Conservation (phyloP, 169 alveolate genomes). For the Plasmodium gallinaceum region DNA sequence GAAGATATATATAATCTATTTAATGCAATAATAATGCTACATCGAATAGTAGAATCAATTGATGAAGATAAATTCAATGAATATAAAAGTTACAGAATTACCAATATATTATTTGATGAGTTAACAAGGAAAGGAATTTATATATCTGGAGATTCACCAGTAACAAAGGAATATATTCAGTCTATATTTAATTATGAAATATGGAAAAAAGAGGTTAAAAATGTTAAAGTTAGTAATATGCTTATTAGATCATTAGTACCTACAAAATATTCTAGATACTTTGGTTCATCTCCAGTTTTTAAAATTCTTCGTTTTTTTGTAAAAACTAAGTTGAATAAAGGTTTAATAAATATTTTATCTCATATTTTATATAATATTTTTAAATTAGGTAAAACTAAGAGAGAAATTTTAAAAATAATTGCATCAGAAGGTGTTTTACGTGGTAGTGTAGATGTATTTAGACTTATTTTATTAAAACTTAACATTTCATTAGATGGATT, state of each 20-base stretch:
- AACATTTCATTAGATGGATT: conserved; percentile 47
- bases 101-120: conserved; percentile 61
- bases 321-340: conserved; percentile 20
- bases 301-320: conserved; percentile 29
- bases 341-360: conserved; percentile 32
- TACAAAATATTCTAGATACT: conserved; percentile 24
- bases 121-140: conserved; percentile 30
- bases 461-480: conserved; percentile 41
- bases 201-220: conserved; percentile 59
- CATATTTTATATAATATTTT: conserved; percentile 34
- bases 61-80: conserved; percentile 34
- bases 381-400: conserved; percentile 17
- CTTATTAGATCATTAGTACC: conserved; percentile 52
- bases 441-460: conserved; percentile 33
- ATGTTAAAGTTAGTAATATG: conserved; percentile 61
- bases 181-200: conserved; percentile 38
- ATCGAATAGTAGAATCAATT: conserved; percentile 44
- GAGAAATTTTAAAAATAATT: conserved; percentile 27
- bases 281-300: conserved; percentile 27
- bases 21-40: conserved; percentile 54
- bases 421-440: conserved; percentile 34
- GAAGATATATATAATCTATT: conserved; percentile 53
- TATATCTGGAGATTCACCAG: conserved; percentile 71
- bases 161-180: conserved; percentile 65
- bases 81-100: conserved; percentile 65